Evolutionary conservation across 1,284 basidiomycete genomes (phyloP), one percentile per base, ranked within the genome.

Genomic region (Chiua sp.): DNA sequence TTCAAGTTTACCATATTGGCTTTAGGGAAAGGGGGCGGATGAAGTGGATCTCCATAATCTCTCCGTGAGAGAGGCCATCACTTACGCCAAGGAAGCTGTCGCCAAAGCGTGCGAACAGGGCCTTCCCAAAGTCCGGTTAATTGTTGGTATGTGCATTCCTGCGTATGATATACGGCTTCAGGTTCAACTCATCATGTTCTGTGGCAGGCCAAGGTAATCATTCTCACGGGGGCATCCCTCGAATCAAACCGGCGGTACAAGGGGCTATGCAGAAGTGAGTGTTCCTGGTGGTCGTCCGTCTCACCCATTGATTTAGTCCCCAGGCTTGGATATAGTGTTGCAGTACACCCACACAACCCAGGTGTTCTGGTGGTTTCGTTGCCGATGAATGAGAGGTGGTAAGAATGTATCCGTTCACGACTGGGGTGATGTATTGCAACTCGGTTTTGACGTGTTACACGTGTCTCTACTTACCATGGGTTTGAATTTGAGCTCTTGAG

Each of bases 171-270:
- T 33, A 15, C 11, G 2, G 5, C 15, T 49, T 15, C 37, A 4
- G 23, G 6, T n/a, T 51, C 46, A 26, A 20, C 42, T 33, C 35
- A 47, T 35, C 56, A 28, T 35, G 52, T 42, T 59, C 56, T 57
- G 53, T 37, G 32, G 51, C 23, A 79, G 87, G 87, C 13, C 91
- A 94, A 77, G 96, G 96, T 13, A 81, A 93, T 28, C 97, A 98
- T 75, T 95, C 93, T 28, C 78, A 83, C 51, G 84, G 87, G 35
- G 89, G 93, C 56, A 79, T 87, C n/a, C 87, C 93, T 11, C 96
- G 94, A 74, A 86, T 98, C 72, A 96, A 92, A 72, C 97, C 96
- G 15, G 95, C 95, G 8, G 92, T 98, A 59, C 91, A 92, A 73
- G 86, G 90, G n/a, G 78, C 96, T 51, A 92, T 97, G 85, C 80